phyloP scores from a whole-genome alignment of 164 flowering plant genomes.

The Aristolochia californica region DNA sequence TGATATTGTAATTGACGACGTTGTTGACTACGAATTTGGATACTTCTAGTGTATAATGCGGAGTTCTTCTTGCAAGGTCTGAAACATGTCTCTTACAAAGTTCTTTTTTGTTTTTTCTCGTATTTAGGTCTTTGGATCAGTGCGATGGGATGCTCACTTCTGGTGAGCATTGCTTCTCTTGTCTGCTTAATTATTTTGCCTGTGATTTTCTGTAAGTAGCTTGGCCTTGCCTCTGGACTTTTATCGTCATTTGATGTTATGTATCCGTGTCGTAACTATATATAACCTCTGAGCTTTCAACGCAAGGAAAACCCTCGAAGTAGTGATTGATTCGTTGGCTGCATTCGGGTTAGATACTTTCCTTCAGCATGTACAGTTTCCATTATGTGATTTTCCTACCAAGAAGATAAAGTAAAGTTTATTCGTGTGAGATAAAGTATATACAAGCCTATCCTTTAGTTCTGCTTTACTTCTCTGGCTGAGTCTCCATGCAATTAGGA shows the following conservation, averaged over 20 bases:
- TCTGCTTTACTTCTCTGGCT: too few species aligned
- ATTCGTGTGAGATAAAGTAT: too few species aligned
- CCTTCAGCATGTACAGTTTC: constrained; percentile 3
- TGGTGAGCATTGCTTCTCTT: constrained; percentile 98
- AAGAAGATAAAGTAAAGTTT: too few species aligned
- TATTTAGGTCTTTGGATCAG: constrained; percentile 66
- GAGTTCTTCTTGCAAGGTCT: background rate
- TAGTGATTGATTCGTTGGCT: constrained; percentile 82
- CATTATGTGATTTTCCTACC: too few species aligned
- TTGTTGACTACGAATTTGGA: background rate
- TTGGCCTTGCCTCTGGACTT: background rate
- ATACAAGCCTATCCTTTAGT: too few species aligned
- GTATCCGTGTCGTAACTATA: too few species aligned
- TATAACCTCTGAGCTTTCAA: constrained; percentile 34
- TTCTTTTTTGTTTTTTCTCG: constrained; percentile 2
- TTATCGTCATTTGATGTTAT: too few species aligned
- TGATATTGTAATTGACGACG: background rate
- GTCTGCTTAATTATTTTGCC: constrained; percentile 84
- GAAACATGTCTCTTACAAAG: background rate
- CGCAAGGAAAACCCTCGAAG: constrained; percentile 86
- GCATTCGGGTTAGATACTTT: constrained; percentile 74
- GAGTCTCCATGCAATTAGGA: too few species aligned
- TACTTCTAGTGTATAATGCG: background rate
- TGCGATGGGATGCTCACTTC: constrained; percentile 92
- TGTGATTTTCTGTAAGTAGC: constrained; percentile 63